Conservation (phyloP, 192 early-diverging fungal species). For the Lobosporangium transversale region DNA sequence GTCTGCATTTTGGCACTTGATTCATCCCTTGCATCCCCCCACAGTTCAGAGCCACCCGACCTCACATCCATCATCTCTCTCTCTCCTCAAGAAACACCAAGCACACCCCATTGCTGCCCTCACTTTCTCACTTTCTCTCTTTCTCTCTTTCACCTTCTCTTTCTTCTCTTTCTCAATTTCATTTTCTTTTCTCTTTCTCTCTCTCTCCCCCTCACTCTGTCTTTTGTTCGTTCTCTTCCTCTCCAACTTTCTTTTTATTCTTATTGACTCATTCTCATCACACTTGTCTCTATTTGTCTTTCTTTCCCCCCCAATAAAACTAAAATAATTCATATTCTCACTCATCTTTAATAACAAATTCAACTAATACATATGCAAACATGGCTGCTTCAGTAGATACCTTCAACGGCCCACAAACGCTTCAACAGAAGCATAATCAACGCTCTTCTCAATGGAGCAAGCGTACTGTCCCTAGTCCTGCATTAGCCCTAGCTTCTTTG, state of each 20-base stretch:
- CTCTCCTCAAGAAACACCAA: no score
- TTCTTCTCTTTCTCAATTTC: background rate
- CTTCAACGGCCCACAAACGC: background rate
- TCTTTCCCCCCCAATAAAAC: background rate
- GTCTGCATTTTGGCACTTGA: no score
- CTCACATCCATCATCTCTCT: no score
- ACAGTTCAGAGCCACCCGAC: no score
- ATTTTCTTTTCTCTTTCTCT: no score
- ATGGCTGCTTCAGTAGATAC: conserved; percentile 13
- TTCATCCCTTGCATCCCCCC: no score
- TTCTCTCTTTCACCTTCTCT: background rate
- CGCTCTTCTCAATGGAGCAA: conserved; percentile 2
- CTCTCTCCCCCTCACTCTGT: no score
- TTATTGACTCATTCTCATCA: background rate
- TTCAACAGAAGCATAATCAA: background rate
- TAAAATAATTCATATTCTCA: background rate
- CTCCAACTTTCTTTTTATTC: background rate
- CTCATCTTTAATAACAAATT: background rate
- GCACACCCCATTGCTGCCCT: no score
- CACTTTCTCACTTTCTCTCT: no score
- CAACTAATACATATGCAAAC: background rate
- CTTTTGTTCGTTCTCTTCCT: no score
- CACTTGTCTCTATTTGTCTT: background rate
- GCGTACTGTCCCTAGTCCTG: conserved; percentile 3
- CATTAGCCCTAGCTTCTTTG: conserved; percentile 12